Evolutionary conservation across 345 rosid genomes (phyloP).

Genomic region (Litchi chinensis): DNA sequence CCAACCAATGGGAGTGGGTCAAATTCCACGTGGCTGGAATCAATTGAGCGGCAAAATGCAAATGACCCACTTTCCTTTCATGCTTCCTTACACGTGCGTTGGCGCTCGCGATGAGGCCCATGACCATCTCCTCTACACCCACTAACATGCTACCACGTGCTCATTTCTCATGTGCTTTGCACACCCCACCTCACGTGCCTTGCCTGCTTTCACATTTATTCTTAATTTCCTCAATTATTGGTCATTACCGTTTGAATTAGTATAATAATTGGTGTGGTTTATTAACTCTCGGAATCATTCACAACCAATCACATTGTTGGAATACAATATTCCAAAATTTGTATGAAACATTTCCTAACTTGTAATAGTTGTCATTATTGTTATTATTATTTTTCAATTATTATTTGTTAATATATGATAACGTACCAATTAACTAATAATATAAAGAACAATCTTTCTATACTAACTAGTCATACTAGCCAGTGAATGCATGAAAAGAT

Average conservation of each 20-base stretch:
- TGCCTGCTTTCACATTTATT: not conserved
- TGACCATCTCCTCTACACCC: not conserved
- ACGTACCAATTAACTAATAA: too few relatives aligned
- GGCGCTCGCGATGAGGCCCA: conserved; percentile 33
- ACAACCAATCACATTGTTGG: not conserved
- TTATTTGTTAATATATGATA: too few relatives aligned
- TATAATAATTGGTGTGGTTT: not conserved
- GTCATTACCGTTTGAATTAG: not conserved
- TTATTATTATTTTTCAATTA: too few relatives aligned
- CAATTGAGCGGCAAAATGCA: conserved; percentile 13
- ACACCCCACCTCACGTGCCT: conserved; percentile 14
- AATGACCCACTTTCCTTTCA: conserved; percentile 25
- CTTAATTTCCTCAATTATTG: conserved; percentile 23
- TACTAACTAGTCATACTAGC: too few relatives aligned
- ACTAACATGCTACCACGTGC: conserved; percentile 47
- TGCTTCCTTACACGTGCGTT: conserved; percentile 52
- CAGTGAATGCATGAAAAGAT: too few relatives aligned
- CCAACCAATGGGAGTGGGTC: conserved; percentile 18
- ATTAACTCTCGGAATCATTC: not conserved
- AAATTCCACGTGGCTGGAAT: conserved; percentile 41
- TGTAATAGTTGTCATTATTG: not conserved
- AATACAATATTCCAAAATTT: not conserved
- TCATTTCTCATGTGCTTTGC: conserved; percentile 24
- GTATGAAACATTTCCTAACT: not conserved
- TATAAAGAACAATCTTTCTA: too few relatives aligned